These are phyloP conservation scores for Tolypocladium paradoxum DNA, from an alignment of 2,329 filamentous ascomycete genomes.

Conservation along the genomic window DNA sequence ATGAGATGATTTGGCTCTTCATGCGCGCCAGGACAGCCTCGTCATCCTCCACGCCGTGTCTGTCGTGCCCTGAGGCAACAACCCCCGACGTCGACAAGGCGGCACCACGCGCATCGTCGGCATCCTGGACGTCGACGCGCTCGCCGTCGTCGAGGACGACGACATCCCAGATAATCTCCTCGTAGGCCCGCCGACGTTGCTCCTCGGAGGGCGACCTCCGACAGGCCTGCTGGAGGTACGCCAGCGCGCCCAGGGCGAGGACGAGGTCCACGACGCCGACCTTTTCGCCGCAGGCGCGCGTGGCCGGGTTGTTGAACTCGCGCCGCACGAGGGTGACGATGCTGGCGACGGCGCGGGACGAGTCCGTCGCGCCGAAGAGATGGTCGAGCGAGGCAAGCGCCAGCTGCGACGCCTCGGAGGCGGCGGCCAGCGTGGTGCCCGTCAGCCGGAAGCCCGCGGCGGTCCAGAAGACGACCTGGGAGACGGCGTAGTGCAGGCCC, in stretches of 20 bases:
- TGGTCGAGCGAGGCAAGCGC: constrained; percentile 50
- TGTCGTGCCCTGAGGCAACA: neutral
- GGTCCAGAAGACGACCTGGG: constrained; percentile 49
- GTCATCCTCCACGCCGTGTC: constrained; percentile 16
- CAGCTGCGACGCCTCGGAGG: constrained; percentile 46
- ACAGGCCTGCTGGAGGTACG: constrained; percentile 50
- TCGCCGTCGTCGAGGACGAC: constrained; percentile 50
- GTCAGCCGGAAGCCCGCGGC: constrained; percentile 50
- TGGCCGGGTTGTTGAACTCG: constrained; percentile 54
- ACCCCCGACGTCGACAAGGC: neutral
- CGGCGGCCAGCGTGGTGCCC: constrained; percentile 40
- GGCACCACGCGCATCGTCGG: constrained; percentile 16
- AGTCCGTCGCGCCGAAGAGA: constrained; percentile 58
- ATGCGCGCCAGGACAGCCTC: constrained; percentile 33
- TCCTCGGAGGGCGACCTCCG: constrained; percentile 40
- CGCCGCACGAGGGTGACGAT: constrained; percentile 53
- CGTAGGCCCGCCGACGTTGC: constrained; percentile 31
- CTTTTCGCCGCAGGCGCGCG: constrained; percentile 45
- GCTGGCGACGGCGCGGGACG: constrained; percentile 54
- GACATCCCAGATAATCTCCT: constrained; percentile 56
- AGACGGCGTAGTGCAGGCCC: constrained; percentile 45
- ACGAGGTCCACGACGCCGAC: constrained; percentile 52
- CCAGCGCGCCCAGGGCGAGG: constrained; percentile 48
- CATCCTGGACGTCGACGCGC: constrained; percentile 38
- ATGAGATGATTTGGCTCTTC: constrained; percentile 42